phyloP scores from a whole-genome alignment of 1,284 basidiomycete genomes.

The Cryptococcus hybrid region DNA sequence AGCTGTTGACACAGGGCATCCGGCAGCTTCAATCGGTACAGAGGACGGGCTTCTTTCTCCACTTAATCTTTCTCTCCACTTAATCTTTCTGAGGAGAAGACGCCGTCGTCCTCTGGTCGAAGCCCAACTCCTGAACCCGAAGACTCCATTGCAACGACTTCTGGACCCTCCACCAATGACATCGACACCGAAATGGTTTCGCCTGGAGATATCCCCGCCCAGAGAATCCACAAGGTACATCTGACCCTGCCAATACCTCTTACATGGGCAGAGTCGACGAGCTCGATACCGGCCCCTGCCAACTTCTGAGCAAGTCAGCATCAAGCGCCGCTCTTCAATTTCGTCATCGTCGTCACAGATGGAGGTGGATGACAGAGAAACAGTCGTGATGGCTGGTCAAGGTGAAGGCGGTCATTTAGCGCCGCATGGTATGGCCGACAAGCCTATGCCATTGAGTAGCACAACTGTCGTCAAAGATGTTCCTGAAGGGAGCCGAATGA shows the following conservation, averaged over 20 bases:
- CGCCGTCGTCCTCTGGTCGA: constrained; percentile 5
- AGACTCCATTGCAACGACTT: constrained; percentile 6
- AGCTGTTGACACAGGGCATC: background rate
- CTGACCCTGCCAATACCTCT: constrained; percentile 35
- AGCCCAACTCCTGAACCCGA: constrained; percentile 45
- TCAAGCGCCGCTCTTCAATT: constrained; percentile 2
- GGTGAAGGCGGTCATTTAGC: constrained; percentile 46
- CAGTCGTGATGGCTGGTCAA: constrained; percentile 19
- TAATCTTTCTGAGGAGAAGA: constrained; percentile 23
- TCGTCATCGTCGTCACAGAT: background rate
- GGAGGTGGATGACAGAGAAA: background rate
- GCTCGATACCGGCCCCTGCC: constrained; percentile 46
- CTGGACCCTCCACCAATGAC: background rate
- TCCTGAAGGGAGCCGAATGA: constrained; percentile 17
- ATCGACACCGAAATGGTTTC: constrained; percentile 14
- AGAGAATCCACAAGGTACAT: background rate
- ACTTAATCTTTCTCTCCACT: constrained; percentile 37
- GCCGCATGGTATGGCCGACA: constrained; percentile 47
- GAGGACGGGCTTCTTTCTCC: constrained; percentile 41
- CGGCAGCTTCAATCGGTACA: background rate
- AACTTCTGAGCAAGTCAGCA: background rate
- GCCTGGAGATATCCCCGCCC: background rate
- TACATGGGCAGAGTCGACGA: constrained; percentile 51
- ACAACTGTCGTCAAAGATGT: constrained; percentile 37
- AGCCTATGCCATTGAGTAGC: constrained; percentile 41